phyloP scores from a whole-genome alignment of 1,284 basidiomycete genomes.

The Coriolopsis trogii region DNA sequence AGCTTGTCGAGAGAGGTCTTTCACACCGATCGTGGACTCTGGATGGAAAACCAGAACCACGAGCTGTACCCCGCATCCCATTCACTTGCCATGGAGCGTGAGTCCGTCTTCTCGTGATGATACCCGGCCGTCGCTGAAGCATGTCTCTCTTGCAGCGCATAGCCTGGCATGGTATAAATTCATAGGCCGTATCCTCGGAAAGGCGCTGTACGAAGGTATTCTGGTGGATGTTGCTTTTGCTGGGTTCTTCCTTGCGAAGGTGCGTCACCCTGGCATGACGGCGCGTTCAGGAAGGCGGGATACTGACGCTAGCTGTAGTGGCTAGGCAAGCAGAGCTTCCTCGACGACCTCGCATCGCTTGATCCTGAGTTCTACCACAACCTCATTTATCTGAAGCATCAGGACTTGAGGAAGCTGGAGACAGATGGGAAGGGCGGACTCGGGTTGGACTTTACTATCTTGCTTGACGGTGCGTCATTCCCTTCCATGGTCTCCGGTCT shows the following conservation, averaged over 20 bases:
- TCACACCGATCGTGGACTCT: constrained; percentile 92
- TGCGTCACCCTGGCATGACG: constrained; percentile 36
- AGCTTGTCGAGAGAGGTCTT: constrained; percentile 92
- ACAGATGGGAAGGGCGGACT: too few relatives aligned
- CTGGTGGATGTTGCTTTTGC: constrained; percentile 97
- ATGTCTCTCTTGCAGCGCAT: constrained; percentile 51
- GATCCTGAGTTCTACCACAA: constrained; percentile 94
- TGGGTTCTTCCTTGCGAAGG: constrained; percentile 92
- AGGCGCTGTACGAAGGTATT: constrained; percentile 97
- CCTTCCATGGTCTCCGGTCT: background rate
- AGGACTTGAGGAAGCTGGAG: constrained; percentile 89
- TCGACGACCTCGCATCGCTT: constrained; percentile 91
- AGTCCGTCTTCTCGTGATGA: constrained; percentile 31
- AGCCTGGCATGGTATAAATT: constrained; percentile 94
- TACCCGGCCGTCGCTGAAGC: background rate
- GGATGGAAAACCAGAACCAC: constrained; percentile 88
- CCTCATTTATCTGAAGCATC: constrained; percentile 92
- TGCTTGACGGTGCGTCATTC: background rate
- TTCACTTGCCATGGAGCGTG: constrained; percentile 83
- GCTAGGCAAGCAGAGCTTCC: constrained; percentile 85
- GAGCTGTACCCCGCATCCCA: constrained; percentile 96
- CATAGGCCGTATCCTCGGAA: constrained; percentile 91
- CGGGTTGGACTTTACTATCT: constrained; percentile 20
- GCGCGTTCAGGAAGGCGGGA: background rate
- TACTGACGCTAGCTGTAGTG: constrained; percentile 52